phyloP scores from a whole-genome alignment of 306 rosid species.

The Prunus persica region Prunus_persica_NCBIv2 NC_034012.1:2901001-2901500 shows the following conservation, averaged over 20 bases:
- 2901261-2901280: neutral
- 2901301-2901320: neutral
- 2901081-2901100: neutral
- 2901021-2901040: neutral
- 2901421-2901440: conserved; percentile 29
- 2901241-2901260: neutral
- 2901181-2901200: neutral
- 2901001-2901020: neutral
- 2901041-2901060: too few relatives aligned
- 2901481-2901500: conserved; percentile 93
- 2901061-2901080: neutral
- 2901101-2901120: neutral
- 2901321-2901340: neutral
- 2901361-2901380: neutral
- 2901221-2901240: neutral
- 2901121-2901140: neutral
- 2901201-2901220: neutral
- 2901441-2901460: conserved; percentile 45
- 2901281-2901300: too few relatives aligned
- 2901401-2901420: neutral
- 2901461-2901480: conserved; percentile 75
- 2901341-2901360: neutral
- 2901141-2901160: neutral
- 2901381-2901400: neutral
- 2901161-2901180: neutral